Evolutionary conservation across 2,329 filamentous ascomycete genomes (phyloP), one percentile per base, ranked within the genome.

Genomic region (Albifimbria verrucaria): DNA sequence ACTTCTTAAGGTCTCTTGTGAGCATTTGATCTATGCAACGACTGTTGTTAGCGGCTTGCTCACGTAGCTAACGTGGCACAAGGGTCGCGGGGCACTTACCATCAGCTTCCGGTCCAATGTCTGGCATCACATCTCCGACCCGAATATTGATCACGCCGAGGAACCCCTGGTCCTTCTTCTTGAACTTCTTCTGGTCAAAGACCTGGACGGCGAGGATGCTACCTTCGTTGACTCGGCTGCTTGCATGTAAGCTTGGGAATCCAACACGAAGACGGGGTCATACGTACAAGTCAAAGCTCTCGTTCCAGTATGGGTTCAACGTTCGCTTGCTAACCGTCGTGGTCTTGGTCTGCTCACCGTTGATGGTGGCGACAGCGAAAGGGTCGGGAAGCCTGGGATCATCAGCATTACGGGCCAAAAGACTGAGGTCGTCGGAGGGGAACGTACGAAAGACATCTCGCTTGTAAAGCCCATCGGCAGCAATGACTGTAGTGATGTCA

Each of bases 91-190:
- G 23, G 52, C 54, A 77, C 81, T 67, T 80, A 97, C 94, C 93
- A 77, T 97, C 94, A 59, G 91, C 89, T 53, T 92, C 92, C 54
- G 90, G 85, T 58, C 90, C 87, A 59, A 99, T 78, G 69, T 97
- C 93, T 24, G 69, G 68, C 62, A 99, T 91, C 39, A 94, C 89
- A 79, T 95, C 92, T 64, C 94, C 94, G 61, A 99, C 88, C 54
- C 92, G 88, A 64, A 99, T 89, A 70, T 99, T 99, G 67, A 99
- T 97, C 51, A 99, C 94, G 53, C 94, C 94, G 7, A 99, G 80
- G 68, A 99, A 99, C 9, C 94, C 94, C 71, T 99, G 94, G 64
- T 99, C 94, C 91, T 97, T 99, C 85, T 99, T 99, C 81, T 99
- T 99, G 78, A 99, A 99, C 77, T 99, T 99, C 79, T 97, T 97